These are phyloP conservation scores for Fusarium sarcochroum DNA, from an alignment of 2,329 filamentous ascomycete species.

Conservation along the genomic window DNA sequence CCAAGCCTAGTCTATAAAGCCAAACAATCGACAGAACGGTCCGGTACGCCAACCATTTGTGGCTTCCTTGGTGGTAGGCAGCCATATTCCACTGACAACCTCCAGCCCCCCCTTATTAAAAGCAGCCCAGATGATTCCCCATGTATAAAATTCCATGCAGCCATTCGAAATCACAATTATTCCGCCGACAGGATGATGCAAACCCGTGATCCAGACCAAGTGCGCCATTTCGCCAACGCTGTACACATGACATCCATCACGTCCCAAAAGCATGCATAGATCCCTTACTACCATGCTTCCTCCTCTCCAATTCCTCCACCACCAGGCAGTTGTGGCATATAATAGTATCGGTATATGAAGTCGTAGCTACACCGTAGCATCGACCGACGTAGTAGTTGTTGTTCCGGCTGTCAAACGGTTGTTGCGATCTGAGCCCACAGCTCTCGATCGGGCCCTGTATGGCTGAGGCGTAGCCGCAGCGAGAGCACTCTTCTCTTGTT, in stretches of 20 bases:
- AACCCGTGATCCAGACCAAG: not conserved
- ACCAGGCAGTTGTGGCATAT: conserved; percentile 16
- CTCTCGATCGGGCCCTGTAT: conserved; percentile 26
- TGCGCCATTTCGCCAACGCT: not conserved
- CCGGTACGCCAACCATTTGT: no score
- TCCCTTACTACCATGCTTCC: conserved; percentile 4
- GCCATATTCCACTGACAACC: no score
- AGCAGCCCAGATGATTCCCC: no score
- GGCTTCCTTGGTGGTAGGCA: no score
- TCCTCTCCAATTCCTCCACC: conserved; percentile 16
- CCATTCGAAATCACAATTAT: not conserved
- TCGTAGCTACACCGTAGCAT: conserved; percentile 35
- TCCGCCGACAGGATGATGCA: not conserved
- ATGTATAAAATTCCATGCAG: not conserved
- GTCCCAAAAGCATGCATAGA: conserved; percentile 2
- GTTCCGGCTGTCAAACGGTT: conserved; percentile 17
- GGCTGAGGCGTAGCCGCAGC: conserved; percentile 20
- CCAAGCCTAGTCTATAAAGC: no score
- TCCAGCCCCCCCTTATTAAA: no score
- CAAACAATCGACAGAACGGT: no score
- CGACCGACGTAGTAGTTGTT: conserved; percentile 19
- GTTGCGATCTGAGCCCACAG: conserved; percentile 26
- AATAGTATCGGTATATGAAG: conserved; percentile 31
- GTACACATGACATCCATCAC: not conserved
- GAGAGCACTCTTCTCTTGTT: conserved; percentile 31